phyloP scores from a whole-genome alignment of 1,139 yeast species.

The Debaryomycetaceae sp. region DNA sequence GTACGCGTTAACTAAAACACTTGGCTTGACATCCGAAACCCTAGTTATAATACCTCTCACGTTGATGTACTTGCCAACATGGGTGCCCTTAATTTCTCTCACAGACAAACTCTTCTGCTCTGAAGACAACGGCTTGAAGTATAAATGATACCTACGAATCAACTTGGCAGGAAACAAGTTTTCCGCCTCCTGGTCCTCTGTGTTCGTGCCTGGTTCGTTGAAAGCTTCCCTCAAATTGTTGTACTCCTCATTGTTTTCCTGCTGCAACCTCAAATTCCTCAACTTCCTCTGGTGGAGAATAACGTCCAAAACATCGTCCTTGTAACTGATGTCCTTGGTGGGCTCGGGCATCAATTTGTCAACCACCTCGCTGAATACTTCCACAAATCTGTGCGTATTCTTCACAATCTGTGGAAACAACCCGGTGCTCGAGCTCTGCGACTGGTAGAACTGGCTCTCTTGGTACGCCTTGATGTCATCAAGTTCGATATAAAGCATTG shows the following conservation, averaged over 20 bases:
- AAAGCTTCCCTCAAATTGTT: constrained; percentile 38
- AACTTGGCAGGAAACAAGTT: constrained; percentile 78
- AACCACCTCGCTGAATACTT: constrained; percentile 67
- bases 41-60: constrained; percentile 93
- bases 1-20: constrained; percentile 87
- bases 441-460: constrained; percentile 32
- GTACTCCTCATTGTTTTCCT: constrained; percentile 58
- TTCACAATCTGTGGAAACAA: constrained; percentile 59
- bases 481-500: constrained; percentile 69
- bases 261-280: constrained; percentile 71
- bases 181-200: constrained; percentile 23
- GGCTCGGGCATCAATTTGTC: constrained; percentile 86
- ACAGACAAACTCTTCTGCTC: constrained; percentile 69
- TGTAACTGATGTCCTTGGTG: constrained; percentile 69
- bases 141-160: constrained; percentile 81
- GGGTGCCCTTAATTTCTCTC: constrained; percentile 80
- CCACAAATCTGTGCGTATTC: constrained; percentile 78
- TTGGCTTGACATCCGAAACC: constrained; percentile 94
- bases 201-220: constrained; percentile 8
- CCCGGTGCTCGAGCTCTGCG: constrained; percentile 10
- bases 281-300: constrained; percentile 85
- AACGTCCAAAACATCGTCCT: constrained; percentile 90
- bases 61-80: constrained; percentile 83
- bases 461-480: constrained; percentile 79
- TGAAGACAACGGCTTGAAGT: constrained; percentile 74